Base-by-base conservation (phyloP, 352 stramenopile genomes). In the Thalassiosira sp. region DNA sequence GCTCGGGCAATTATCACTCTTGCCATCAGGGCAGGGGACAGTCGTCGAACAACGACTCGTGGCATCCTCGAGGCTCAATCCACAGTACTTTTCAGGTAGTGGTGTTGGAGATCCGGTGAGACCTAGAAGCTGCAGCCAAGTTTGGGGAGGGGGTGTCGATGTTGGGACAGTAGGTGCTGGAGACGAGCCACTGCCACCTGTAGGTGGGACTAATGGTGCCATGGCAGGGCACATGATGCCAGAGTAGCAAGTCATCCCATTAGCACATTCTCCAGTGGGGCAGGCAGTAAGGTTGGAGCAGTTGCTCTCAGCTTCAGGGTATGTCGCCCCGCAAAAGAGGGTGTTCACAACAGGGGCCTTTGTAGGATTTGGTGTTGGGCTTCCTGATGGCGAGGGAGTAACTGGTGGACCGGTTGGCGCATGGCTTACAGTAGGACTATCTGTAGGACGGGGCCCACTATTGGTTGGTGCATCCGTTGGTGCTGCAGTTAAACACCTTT, bases 301-400 rank as follows among this genome's bases (percentile, higher is more conserved):
- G 7, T 42, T 43, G 0, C 13, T 25, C 22, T 3, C 18, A 33
- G 58, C 58, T 15, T 27, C 22, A 54, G 13, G n/a, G 16, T 67
- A 67, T 45, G 56, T 43, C 7, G 11, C 27, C 16, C 58, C 58
- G 43, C 58, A 67, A 31, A 46, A 67, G 13, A 31, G 8, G 8
- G 40, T 54, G 25, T 67, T 67, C 3, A 67, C 25, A 8, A 67
- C 24, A 6, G 35, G 35, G 7, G 57, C 42, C 3, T 7, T 16
- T 10, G 57, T 56, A 2, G 57, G 37, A 53, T 16, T 54, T 3
- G 1, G 1, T 8, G 40, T 46, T 5, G 27, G 53, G 15, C n/a
- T 8, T 8, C 1, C 5, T 6, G 27, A 16, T 3, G 53, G 53
- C 11, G 15, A 6, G 5, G n/a, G 27, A 3, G 28, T 28, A 6